A percentile compares a stretch with the other conserved stretches of the same genome.
Evolutionary conservation across 805 yeast species (phyloP).

Genomic region (Candida tallmaniae): DNA sequence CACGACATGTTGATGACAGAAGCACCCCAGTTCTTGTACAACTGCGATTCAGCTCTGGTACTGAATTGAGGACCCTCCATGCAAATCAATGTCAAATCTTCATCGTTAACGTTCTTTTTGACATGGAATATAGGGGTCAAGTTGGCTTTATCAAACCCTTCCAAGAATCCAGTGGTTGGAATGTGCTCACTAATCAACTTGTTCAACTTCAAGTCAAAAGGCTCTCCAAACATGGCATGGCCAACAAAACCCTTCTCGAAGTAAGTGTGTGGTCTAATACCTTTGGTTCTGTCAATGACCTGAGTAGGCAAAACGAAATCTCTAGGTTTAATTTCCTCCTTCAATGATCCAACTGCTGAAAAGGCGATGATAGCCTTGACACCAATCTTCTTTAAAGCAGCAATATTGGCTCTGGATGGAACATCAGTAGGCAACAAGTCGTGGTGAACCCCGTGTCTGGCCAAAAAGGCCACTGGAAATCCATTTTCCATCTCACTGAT

Average conservation of each 20-base stretch:
- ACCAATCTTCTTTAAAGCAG: conserved; percentile 86
- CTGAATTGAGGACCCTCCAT: conserved; percentile 99
- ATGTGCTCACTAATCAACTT: conserved; percentile 53
- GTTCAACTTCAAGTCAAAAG: conserved; percentile 76
- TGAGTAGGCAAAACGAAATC: conserved; percentile 97
- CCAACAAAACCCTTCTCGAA: conserved; percentile 94
- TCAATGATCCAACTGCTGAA: conserved; percentile 94
- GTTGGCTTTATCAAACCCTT: conserved; percentile 43
- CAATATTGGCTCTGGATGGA: conserved; percentile 90
- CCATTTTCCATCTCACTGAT: conserved; percentile 74
- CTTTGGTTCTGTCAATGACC: conserved; percentile 95
- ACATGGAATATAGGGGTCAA: conserved; percentile 53
- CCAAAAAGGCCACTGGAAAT: conserved; percentile 86
- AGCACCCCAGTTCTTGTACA: conserved; percentile 88
- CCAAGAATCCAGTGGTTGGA: conserved; percentile 45
- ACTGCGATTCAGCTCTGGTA: conserved; percentile 90
- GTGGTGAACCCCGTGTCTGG: conserved; percentile 92
- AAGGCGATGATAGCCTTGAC: conserved; percentile 88
- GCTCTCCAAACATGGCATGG: conserved; percentile 96
- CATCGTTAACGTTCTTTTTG: conserved; percentile 46
- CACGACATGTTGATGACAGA: conserved; percentile 96
- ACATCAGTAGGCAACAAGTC: conserved; percentile 88
- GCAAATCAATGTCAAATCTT: conserved; percentile 82
- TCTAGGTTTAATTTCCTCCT: conserved; percentile 83
- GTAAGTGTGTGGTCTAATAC: conserved; percentile 83